Conservation (phyloP, 257 asterid species). For the Jasminum sambac region DNA sequence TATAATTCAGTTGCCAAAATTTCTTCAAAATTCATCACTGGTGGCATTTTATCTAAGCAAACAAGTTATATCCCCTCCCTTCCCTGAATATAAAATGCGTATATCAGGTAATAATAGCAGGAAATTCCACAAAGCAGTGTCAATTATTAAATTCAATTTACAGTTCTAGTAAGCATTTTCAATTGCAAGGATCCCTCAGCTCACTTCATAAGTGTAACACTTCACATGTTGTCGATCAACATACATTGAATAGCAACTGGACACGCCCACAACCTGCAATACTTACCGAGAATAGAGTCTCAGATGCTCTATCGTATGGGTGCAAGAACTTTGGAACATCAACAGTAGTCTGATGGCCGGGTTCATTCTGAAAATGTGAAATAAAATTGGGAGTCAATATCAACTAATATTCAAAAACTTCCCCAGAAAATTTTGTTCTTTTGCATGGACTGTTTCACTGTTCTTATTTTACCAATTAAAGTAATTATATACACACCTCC, state of each 20-base stretch:
- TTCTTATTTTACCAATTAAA: conserved; percentile 17
- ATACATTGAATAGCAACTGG: not conserved
- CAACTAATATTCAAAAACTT: conserved; percentile 6
- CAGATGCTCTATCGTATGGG: conserved; percentile 91
- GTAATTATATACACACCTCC: conserved; percentile 56
- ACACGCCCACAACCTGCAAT: conserved; percentile 13
- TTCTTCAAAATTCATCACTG: too few relatives aligned
- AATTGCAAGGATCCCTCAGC: conserved; percentile 13
- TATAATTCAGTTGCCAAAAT: too few relatives aligned
- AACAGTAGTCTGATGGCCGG: conserved; percentile 43
- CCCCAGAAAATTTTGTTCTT: conserved; percentile 9
- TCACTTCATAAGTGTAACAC: not conserved
- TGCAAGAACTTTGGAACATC: conserved; percentile 71
- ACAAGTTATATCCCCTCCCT: too few relatives aligned
- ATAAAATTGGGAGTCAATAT: conserved; percentile 16
- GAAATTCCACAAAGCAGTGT: not conserved
- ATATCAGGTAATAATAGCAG: too few relatives aligned
- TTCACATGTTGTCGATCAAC: conserved; percentile 5
- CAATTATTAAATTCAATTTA: not conserved
- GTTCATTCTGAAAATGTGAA: conserved; percentile 52
- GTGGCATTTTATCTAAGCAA: too few relatives aligned
- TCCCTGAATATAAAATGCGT: too few relatives aligned
- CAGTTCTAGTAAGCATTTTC: not conserved
- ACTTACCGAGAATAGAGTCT: conserved; percentile 84
- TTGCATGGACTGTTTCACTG: conserved; percentile 2